Conservation (phyloP, 306 rosid species). For the Lablab purpureus region DNA sequence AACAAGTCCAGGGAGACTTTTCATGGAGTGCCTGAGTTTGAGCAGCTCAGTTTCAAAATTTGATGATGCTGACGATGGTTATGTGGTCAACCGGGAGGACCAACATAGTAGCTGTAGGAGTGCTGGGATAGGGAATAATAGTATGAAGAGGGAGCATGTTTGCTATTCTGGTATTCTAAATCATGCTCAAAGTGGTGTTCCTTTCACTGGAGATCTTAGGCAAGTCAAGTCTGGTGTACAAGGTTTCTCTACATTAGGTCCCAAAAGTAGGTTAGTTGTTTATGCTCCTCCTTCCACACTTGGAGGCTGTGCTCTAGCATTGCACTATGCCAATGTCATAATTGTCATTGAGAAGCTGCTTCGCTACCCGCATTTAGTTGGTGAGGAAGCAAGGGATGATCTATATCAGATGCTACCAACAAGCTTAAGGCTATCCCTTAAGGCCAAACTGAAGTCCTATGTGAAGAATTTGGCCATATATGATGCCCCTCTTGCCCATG, state of each 20-base stretch:
- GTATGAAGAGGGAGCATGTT: constrained; percentile 53
- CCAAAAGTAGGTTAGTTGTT: constrained; percentile 60
- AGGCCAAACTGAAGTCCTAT: constrained; percentile 74
- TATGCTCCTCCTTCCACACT: constrained; percentile 77
- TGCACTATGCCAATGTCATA: constrained; percentile 89
- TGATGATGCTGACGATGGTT: constrained; percentile 49
- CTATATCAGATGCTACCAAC: constrained; percentile 87
- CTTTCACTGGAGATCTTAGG: constrained; percentile 53
- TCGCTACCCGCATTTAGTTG: constrained; percentile 82
- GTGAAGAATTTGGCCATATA: constrained; percentile 79
- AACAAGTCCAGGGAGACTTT: constrained; percentile 81
- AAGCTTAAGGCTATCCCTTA: constrained; percentile 71
- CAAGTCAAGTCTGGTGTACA: constrained; percentile 50
- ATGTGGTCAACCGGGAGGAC: constrained; percentile 54
- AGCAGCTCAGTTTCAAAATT: constrained; percentile 72
- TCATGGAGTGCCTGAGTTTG: constrained; percentile 86
- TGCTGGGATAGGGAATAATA: constrained; percentile 48
- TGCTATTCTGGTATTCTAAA: constrained; percentile 55
- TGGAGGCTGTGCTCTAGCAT: constrained; percentile 85
- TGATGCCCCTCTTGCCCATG: constrained; percentile 94
- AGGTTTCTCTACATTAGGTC: constrained; percentile 59
- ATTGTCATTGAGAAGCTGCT: constrained; percentile 87
- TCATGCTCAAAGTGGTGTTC: constrained; percentile 54
- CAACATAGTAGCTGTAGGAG: constrained; percentile 53
- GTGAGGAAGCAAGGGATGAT: constrained; percentile 91